Percentiles rank a stretch among this genome's conserved stretches.
Conservation (phyloP, 441 rosid species). For the Kokia cookei region DNA sequence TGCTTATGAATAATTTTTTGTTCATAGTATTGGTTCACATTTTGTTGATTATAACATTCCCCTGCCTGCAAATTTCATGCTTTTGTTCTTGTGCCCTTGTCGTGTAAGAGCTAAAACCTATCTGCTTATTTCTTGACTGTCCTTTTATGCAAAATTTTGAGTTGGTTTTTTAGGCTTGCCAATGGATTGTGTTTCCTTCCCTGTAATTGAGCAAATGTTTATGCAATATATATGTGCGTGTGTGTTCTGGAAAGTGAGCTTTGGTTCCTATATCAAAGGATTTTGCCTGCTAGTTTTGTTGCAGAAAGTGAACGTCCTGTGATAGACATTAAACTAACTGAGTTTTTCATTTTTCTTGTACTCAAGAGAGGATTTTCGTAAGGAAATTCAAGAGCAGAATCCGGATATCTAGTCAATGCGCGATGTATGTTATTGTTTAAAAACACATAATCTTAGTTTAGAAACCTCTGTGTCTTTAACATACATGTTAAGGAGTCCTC, state of each 20-base stretch:
- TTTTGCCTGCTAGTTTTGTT: background rate
- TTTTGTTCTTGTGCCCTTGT: background rate
- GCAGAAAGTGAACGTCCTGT: background rate
- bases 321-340: constrained; percentile 4
- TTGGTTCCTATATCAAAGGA: background rate
- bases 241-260: background rate
- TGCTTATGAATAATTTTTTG: background rate
- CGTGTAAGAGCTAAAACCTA: background rate
- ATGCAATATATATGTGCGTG: background rate
- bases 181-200: background rate
- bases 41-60: background rate
- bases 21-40: background rate
- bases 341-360: constrained; percentile 10
- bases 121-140: background rate
- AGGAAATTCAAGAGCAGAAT: constrained; percentile 78
- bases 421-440: constrained; percentile 44
- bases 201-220: background rate
- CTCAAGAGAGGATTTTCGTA: constrained; percentile 81
- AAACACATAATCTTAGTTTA: constrained; percentile 1
- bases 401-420: constrained; percentile 91
- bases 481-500: constrained; percentile 3
- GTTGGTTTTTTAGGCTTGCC: background rate
- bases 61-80: background rate
- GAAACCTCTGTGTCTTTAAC: background rate
- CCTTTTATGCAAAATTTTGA: background rate